Evolutionary conservation across 345 rosid species (phyloP).

Genomic region (Eutrema yunnanense): DNA sequence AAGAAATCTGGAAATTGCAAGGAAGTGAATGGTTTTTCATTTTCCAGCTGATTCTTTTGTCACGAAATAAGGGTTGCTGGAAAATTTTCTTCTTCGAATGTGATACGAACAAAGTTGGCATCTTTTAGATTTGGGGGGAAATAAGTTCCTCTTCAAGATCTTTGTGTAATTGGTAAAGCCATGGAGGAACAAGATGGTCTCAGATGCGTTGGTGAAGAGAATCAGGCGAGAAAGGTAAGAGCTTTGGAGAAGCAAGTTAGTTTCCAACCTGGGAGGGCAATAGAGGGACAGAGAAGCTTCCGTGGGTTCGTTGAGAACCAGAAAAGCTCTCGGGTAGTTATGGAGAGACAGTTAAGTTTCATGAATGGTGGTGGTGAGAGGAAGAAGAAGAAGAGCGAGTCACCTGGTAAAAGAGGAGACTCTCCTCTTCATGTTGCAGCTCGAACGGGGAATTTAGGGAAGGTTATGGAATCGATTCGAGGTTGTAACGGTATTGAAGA

Average conservation of each 20-base stretch:
- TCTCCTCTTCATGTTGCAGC: constrained; percentile 73
- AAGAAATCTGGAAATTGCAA: not conserved
- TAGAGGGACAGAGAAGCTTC: constrained; percentile 41
- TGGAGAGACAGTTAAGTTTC: constrained; percentile 88
- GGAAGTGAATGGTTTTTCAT: not conserved
- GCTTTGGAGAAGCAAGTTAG: constrained; percentile 39
- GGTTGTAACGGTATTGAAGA: constrained; percentile 31
- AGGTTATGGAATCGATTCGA: constrained; percentile 52
- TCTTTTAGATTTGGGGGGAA: not conserved
- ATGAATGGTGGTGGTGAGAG: constrained; percentile 60
- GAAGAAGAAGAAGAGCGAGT: constrained; percentile 55
- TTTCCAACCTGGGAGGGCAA: constrained; percentile 19
- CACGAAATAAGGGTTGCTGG: not conserved
- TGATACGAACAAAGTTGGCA: not conserved
- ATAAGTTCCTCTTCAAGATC: not conserved
- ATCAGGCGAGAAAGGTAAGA: constrained; percentile 22
- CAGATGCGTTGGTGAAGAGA: constrained; percentile 31
- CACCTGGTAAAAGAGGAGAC: constrained; percentile 91
- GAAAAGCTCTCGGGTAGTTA: constrained; percentile 51
- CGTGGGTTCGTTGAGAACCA: constrained; percentile 47
- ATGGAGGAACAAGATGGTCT: constrained; percentile 26
- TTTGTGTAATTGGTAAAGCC: not conserved
- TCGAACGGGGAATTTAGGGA: constrained; percentile 66
- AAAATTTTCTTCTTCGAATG: not conserved
- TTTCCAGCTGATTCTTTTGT: not conserved